Percentiles rank a stretch among this genome's conserved stretches.
Conservation (phyloP, 2,329 filamentous ascomycete genomes). For the Sarocladium brachiariae region DNA sequence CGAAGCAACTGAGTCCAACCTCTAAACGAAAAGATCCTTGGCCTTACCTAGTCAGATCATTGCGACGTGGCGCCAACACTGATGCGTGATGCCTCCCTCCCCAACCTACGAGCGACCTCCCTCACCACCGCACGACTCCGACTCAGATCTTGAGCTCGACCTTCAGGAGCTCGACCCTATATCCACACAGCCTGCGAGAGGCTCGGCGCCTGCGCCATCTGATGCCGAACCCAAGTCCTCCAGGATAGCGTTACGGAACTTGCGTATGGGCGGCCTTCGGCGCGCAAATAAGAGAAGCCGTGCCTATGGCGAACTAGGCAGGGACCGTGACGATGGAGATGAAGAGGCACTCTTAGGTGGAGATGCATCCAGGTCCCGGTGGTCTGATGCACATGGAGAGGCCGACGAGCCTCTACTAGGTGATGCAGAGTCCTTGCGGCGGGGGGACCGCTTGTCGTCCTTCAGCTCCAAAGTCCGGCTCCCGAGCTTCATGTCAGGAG, state of each 20-base stretch:
- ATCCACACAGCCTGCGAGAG: conserved; percentile 29
- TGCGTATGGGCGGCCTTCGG: conserved; percentile 60
- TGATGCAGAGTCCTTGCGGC: conserved; percentile 22
- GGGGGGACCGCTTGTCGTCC: conserved; percentile 16
- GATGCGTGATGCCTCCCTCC: conserved; percentile 51
- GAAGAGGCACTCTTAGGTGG: conserved; percentile 65
- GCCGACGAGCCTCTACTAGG: conserved; percentile 65
- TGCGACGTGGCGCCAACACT: not conserved
- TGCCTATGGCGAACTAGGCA: conserved; percentile 52
- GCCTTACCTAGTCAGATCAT: not conserved
- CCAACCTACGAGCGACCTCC: conserved; percentile 54
- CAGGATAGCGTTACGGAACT: conserved; percentile 63
- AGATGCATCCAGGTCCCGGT: conserved; percentile 45
- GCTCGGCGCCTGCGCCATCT: conserved; percentile 20
- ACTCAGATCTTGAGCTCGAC: conserved; percentile 67
- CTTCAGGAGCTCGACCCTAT: conserved; percentile 71
- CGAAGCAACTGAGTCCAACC: not conserved
- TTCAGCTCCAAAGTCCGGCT: conserved; percentile 49
- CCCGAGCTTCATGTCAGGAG: conserved; percentile 56
- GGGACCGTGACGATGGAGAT: conserved; percentile 47
- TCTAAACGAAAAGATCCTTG: not conserved
- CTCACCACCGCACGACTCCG: conserved; percentile 60
- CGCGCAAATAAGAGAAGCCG: conserved; percentile 47
- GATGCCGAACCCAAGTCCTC: conserved; percentile 38
- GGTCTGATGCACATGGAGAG: conserved; percentile 58